A percentile compares a stretch with the other conserved stretches of the same genome.
Evolutionary conservation across 352 stramenopile genomes (phyloP).

Genomic region (Phytopythium helicoides): DNA sequence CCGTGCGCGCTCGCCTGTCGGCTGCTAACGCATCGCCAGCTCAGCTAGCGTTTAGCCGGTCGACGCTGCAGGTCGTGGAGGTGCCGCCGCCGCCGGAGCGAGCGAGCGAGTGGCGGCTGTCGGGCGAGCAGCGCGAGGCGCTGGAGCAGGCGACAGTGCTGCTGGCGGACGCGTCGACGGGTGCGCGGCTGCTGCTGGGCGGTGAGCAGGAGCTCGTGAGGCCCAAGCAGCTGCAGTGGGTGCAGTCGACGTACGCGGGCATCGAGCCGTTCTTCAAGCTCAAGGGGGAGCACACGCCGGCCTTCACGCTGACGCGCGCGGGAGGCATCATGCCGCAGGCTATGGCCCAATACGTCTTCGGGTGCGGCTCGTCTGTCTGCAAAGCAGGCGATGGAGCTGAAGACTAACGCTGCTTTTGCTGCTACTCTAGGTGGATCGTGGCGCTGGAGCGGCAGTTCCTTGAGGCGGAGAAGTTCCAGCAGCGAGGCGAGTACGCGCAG

Average conservation of each 20-base stretch:
- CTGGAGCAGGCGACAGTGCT: constrained; percentile 28
- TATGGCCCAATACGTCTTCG: constrained; percentile 51
- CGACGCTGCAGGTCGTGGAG: constrained; percentile 28
- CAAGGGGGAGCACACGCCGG: constrained; percentile 3
- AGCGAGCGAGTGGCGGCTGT: constrained; percentile 11
- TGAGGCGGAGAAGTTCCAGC: constrained; percentile 28
- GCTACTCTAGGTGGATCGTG: constrained; percentile 21
- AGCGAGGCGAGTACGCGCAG: constrained; percentile 29
- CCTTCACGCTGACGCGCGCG: constrained; percentile 37
- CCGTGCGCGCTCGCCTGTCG: constrained; percentile 20
- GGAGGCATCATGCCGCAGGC: constrained; percentile 42
- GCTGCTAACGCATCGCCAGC: constrained; percentile 1
- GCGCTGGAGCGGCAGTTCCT: constrained; percentile 44
- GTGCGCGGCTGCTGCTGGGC: constrained; percentile 24
- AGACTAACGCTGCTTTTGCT: not conserved
- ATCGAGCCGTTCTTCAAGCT: constrained; percentile 39
- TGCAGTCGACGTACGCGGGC: constrained; percentile 50
- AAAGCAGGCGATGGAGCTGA: not conserved
- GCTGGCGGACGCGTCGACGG: constrained; percentile 25
- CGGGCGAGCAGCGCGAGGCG: constrained; percentile 15
- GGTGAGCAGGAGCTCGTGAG: constrained; percentile 4
- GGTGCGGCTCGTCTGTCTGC: constrained; percentile 14
- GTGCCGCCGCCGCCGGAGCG: constrained; percentile 13
- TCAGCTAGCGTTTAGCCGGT: constrained; percentile 8
- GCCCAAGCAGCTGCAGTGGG: constrained; percentile 28